Evolutionary conservation across 1,284 basidiomycete species (phyloP), one percentile per base, ranked within the genome.

Genomic region (Ceratobasidium sp.): DNA sequence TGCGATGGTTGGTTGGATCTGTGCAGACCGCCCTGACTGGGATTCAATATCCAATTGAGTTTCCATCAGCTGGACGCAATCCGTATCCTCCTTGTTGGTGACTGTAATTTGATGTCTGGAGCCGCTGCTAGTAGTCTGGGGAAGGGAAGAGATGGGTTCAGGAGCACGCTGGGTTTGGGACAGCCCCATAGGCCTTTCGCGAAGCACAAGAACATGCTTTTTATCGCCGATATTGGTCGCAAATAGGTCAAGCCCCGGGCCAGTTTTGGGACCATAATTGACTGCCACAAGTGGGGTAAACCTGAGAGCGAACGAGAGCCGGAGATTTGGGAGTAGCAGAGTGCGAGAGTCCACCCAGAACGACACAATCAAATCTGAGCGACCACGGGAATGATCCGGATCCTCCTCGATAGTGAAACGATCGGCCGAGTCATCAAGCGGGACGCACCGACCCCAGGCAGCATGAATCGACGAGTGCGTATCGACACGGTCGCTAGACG

Each of bases 371-470:
- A 68, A 19, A n/a, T 56, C 51, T 13, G 66, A 68, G n/a, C 22
- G 49, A 19, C 66, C 66, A 15, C 51, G 66, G 19, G 37, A 37
- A 11, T 51, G 51, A 11, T 52, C 29, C 19, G 29, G 32, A 34
- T 68, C 49, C n/a, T 68, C 66, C 40, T 68, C 66, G 22, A 68
- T 40, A 7, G 66, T 22, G 52, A 37, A 56, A n/a, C n/a, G 32
- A 17, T 40, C 66, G 34, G 22, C 32, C 1, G 66, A 54, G 51
- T 29, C 62, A 29, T n/a, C 8, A 2, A 54, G 49, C 6, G 66
- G 51, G 1, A 54, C 51, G 19, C 66, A 68, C 37, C 37, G 40
- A 1, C 66, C 66, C 66, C 66, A 68, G 11, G 37, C 66, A 3
- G 66, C n/a, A 49, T 68, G 51, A 32, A 68, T 37, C 1, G 66